Base-by-base conservation (phyloP, 2,329 filamentous ascomycete genomes). In the Madurella fahalii region DNA sequence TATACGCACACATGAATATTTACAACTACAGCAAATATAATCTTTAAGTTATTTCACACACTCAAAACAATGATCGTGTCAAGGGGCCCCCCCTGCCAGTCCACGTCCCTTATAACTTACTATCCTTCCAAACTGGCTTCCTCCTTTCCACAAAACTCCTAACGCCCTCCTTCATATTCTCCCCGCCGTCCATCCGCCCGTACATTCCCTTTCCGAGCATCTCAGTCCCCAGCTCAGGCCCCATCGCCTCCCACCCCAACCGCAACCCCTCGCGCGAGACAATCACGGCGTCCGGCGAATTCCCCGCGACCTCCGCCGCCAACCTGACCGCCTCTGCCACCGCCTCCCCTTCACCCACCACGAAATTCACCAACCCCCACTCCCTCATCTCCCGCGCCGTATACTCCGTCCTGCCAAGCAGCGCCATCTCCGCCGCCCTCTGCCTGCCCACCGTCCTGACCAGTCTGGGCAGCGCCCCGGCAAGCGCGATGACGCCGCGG, bases 131-230 rank as follows among this genome's bases (percentile, higher is more conserved):
- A 40, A 75, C 74, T 2, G 88, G 83, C 71, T 81, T 80, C 67
- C 86, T 77, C 77, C 85, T 90, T 77, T 91, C 87, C 25, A 87
- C 84, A 74, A 93, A 94, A 55, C 86, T 88, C 71, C 69, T 75
- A 15, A 93, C 75, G 0, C 89, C 89, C 72, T 93, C 88, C 56
- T 78, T 81, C 71, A 90, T 84, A 68, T 93, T 93, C 63, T 88
- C 84, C 0, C 85, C 87, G 2, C 74, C 77, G 57, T 85, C 76
- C 55, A 92, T 75, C 58, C 74, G 73, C 54, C 72, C 74, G 64
- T 81, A 85, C 75, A 83, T 80, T 2, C 77, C 78, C 53, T 81
- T 76, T 15, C 78, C 74, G 53, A 88, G 66, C 58, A 81, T 66
- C 58, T 74, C 74, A 25, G 83, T 89, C n/a, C 74, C 86, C 59